Base-by-base conservation (phyloP, 2,329 filamentous ascomycete species). In the Penicillium sp. region DNA sequence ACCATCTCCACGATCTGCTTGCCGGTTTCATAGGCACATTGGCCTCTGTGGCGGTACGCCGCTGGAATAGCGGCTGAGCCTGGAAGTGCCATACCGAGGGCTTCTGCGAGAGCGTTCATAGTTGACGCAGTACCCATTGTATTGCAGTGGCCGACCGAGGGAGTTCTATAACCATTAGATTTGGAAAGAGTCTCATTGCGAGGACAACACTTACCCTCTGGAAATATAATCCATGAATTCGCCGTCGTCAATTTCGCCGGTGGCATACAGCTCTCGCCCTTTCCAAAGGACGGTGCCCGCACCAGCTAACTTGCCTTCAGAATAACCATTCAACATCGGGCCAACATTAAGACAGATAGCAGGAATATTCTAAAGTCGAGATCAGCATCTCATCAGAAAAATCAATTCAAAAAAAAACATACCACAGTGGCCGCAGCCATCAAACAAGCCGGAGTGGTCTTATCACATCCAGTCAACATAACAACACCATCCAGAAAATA, bases 101-200 rank as follows among this genome's bases (percentile, higher is more conserved):
- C 79, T 61, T 82, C 80, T 47, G 79, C 78, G 2, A 81, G 72
- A 1, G 79, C 77, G 58, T 81, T 81, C 78, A 82, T 81, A 0
- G 79, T 82, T 6, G 77, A 79, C 2, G 80, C 80, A 15, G 80
- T 82, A 46, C 79, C 79, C 80, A 82, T 82, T 15, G 79, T 81
- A 61, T 81, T 81, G 63, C 80, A 82, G 58, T 80, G 78, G 35
- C 77, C 79, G 6, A 70, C 75, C 2, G 75, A 80, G 1, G 77
- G 79, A 11, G 77, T 76, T 23, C 76, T 76, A 14, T 20, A 20
- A n/a, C 4, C 23, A 40, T 41, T 23, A 49, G 48, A 47, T 57
- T 35, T 1, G 4, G 26, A 6, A 35, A 3, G n/a, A 46, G n/a
- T 25, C 5, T 25, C 9, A 15, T 6, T 23, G 11, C 6, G 3